phyloP scores from a whole-genome alignment of 2,329 filamentous ascomycete species.

The Paraphoma chrysanthemicola region DNA sequence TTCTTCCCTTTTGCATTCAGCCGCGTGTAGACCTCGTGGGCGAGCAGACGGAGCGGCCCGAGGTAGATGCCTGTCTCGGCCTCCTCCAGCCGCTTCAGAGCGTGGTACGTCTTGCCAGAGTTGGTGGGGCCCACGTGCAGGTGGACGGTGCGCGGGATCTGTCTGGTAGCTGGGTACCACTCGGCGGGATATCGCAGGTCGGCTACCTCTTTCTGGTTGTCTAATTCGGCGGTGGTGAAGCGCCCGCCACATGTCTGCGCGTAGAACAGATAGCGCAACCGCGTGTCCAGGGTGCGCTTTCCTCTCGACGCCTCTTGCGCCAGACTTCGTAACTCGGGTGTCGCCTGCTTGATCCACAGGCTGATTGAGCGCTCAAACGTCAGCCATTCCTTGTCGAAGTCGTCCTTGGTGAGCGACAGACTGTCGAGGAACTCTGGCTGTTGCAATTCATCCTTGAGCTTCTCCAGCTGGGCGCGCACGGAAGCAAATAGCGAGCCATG shows the following conservation, averaged over 20 bases:
- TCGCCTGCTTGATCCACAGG: slow-evolving; percentile 26
- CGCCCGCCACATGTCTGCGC: slow-evolving; percentile 37
- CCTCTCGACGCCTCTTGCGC: slow-evolving; percentile 15
- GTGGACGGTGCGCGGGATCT: slow-evolving; percentile 82
- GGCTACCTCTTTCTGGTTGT: slow-evolving; percentile 61
- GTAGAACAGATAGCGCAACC: slow-evolving; percentile 73
- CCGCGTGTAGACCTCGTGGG: slow-evolving; percentile 93
- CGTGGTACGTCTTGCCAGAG: slow-evolving; percentile 97
- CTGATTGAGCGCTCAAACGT: slow-evolving; percentile 29
- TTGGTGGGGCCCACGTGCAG: slow-evolving; percentile 97
- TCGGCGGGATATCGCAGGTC: slow-evolving; percentile 89
- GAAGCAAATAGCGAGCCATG: slow-evolving; percentile 1
- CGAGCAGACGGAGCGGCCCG: slow-evolving; percentile 84
- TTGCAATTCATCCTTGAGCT: slow-evolving; percentile 19
- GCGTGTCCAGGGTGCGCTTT: slow-evolving; percentile 50
- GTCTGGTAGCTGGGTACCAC: slow-evolving; percentile 87
- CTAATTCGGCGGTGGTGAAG: slow-evolving; percentile 45
- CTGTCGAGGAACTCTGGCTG: slow-evolving; percentile 31
- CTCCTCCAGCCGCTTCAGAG: slow-evolving; percentile 81
- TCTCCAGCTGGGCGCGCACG: slow-evolving; percentile 18
- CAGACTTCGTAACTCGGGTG: slow-evolving; percentile 23
- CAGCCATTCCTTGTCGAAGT: slow-evolving; percentile 38
- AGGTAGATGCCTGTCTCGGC: slow-evolving; percentile 84
- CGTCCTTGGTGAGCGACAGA: slow-evolving; percentile 28
- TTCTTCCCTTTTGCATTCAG: slow-evolving; percentile 77